phyloP scores from a whole-genome alignment of 331 rosid species.

The Acacia concinna region DNA sequence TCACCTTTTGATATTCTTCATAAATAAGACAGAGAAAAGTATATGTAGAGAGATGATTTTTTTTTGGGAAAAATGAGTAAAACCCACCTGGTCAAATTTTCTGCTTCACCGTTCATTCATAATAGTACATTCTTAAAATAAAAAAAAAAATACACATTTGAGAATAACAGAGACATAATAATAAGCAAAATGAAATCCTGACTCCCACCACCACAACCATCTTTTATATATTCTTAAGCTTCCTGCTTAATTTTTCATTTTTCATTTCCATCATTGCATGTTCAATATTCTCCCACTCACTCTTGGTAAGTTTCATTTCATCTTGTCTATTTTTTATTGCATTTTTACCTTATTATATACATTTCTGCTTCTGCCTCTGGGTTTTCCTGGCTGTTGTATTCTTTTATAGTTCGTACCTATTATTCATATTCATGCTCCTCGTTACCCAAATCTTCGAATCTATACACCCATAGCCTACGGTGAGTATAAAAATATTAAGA shows the following conservation, averaged over 20 bases:
- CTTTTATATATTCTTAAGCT: conserved; percentile 35
- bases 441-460: not conserved
- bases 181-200: conserved; percentile 4
- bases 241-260: conserved; percentile 44
- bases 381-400: conserved; percentile 34
- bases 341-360: conserved; percentile 30
- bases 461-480: not conserved
- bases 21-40: not conserved
- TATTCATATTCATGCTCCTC: not conserved
- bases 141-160: not conserved
- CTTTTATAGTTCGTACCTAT: conserved; percentile 26
- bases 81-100: conserved; percentile 39
- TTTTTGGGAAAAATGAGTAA: not conserved
- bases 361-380: conserved; percentile 62
- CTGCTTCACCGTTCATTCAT: conserved; percentile 27
- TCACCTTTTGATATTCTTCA: not conserved
- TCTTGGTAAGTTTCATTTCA: conserved; percentile 41
- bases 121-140: conserved; percentile 32
- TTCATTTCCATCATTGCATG: conserved; percentile 36
- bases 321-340: conserved; percentile 6
- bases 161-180: conserved; percentile 10
- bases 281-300: conserved; percentile 38
- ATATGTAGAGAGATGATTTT: conserved; percentile 13
- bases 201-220: not conserved
- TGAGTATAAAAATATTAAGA: conserved; percentile 22